Conservation (phyloP, 129 eudicot genomes). For the Pseudognaphalium luteoalbum region DNA sequence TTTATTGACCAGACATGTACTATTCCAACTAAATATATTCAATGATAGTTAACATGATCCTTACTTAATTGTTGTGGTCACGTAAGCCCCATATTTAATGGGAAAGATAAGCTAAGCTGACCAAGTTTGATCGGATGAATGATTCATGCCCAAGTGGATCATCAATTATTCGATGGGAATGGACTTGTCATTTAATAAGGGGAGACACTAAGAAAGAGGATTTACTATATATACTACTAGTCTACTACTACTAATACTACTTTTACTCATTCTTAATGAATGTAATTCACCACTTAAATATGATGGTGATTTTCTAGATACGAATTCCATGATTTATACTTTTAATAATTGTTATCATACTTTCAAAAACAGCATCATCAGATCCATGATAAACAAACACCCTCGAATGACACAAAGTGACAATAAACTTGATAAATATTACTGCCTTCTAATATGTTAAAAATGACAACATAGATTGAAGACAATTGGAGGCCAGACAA, state of each 20-base stretch:
- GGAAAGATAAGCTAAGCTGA: neutral
- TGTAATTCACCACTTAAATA: neutral
- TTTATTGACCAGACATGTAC: no score
- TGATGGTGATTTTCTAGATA: neutral
- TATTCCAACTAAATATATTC: no score
- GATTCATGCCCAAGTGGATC: neutral
- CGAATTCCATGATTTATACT: neutral
- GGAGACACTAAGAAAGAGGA: neutral
- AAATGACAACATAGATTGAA: neutral
- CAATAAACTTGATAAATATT: neutral
- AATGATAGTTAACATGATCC: no score
- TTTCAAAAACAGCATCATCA: neutral
- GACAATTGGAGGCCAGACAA: neutral
- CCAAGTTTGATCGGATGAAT: neutral
- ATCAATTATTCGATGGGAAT: neutral
- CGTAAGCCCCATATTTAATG: neutral
- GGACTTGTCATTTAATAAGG: neutral
- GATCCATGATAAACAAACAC: neutral
- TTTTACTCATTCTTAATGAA: neutral
- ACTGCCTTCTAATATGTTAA: no score
- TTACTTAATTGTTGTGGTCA: conserved; percentile 4
- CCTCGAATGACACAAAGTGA: neutral
- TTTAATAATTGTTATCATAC: neutral
- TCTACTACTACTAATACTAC: neutral
- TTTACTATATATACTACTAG: neutral